phyloP scores from a whole-genome alignment of 352 stramenopile species.

The Pythium dissotocum region DNA sequence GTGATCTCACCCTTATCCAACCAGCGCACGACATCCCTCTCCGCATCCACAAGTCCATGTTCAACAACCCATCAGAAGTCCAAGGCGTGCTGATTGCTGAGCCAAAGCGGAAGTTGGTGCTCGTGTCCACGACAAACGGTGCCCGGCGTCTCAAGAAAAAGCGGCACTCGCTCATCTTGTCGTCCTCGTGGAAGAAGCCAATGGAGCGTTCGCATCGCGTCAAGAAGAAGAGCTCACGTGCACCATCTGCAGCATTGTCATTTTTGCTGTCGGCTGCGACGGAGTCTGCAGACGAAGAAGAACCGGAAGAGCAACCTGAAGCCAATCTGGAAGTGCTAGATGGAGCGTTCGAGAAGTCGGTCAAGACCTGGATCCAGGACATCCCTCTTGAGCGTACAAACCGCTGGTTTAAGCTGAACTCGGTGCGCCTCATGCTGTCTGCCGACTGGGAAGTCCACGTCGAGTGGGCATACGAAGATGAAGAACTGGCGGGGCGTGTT shows the following conservation, averaged over 20 bases:
- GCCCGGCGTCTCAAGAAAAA: slow-evolving; percentile 85
- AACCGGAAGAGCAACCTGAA: slow-evolving; percentile 68
- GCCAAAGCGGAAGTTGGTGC: slow-evolving; percentile 77
- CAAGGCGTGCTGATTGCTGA: slow-evolving; percentile 80
- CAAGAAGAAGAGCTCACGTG: slow-evolving; percentile 73
- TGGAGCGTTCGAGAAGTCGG: slow-evolving; percentile 38
- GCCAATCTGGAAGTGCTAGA: slow-evolving; percentile 60
- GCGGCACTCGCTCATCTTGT: slow-evolving; percentile 76
- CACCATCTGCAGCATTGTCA: slow-evolving; percentile 66
- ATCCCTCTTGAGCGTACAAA: slow-evolving; percentile 59
- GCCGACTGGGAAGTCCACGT: slow-evolving; percentile 81
- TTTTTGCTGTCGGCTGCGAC: slow-evolving; percentile 76
- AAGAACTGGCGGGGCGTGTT: slow-evolving; percentile 78
- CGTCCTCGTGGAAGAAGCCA: slow-evolving; percentile 83
- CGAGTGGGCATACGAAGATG: slow-evolving; percentile 85
- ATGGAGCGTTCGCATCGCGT: slow-evolving; percentile 54
- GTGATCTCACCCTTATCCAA: slow-evolving; percentile 16
- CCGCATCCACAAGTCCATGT: slow-evolving; percentile 85
- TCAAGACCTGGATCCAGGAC: slow-evolving; percentile 71
- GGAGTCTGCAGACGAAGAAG: slow-evolving; percentile 75
- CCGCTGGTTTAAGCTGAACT: slow-evolving; percentile 74
- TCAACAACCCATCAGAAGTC: slow-evolving; percentile 75
- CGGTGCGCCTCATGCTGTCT: slow-evolving; percentile 65
- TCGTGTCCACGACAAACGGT: slow-evolving; percentile 66
- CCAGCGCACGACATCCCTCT: slow-evolving; percentile 58